Base-by-base conservation (phyloP, 2,329 filamentous ascomycete genomes). In the Fusarium newnesense region DNA sequence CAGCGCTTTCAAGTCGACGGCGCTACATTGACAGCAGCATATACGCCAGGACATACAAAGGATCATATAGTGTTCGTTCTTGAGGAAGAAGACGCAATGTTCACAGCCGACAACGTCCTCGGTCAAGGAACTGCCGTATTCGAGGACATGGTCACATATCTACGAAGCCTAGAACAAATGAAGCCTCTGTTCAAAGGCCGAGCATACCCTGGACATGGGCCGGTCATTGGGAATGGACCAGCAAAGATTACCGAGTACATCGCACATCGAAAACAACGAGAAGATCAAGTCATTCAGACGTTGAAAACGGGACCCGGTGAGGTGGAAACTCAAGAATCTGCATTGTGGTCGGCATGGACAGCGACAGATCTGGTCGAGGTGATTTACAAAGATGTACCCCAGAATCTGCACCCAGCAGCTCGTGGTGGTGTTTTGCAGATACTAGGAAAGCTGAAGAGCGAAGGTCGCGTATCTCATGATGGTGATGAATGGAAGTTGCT, bases 161-260 rank as follows among this genome's bases (percentile, higher is more conserved):
- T 97, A 70, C 79, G 81, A 26, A 94, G 90, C 67, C 84, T 97
- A 18, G 85, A 90, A 43, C 86, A 86, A 72, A 96, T 97, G 94
- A 85, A 86, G 50, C 81, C 82, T 28, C 84, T 90, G 11, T 93
- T 94, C 75, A 82, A 81, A 2, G 92, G 93, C 3, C 86, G 89
- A 53, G 94, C 91, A 4, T 98, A 97, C 80, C 96, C 96, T 0
- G 96, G 94, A 8, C 96, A 99, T 78, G 96, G 96, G 1, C 88
- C 91, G 0, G 89, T 96, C 7, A 87, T 98, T 30, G 88, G 91
- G 42, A 88, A 96, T 70, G 94, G 93, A 0, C 88, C 86, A 30
- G 85, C 84, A 30, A 96, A 90, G 79, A 92, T 98, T 60, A 76
- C 84, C 26, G 94, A 97, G 81, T 98, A 99, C 79, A 93, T 98